Conservation (phyloP, 441 rosid species). For the Gossypium gossypioides region DNA sequence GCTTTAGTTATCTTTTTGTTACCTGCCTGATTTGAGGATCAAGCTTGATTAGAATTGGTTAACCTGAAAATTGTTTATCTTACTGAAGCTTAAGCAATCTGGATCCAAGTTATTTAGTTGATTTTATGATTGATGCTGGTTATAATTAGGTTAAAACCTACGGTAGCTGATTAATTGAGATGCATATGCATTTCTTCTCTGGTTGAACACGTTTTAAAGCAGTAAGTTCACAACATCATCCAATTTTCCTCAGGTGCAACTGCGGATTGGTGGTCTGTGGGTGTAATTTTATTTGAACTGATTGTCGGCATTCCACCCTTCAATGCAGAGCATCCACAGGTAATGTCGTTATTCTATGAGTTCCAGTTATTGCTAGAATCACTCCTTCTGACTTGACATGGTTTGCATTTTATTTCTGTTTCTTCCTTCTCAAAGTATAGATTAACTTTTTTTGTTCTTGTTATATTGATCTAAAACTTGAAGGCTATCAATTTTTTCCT, state of each 20-base stretch:
- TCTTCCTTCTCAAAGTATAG: neutral
- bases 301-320: slow-evolving; percentile 98
- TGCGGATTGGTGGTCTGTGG: slow-evolving; percentile 99
- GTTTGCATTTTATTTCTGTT: neutral
- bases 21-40: slow-evolving; percentile 13
- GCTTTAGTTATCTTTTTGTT: slow-evolving; percentile 20
- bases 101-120: neutral
- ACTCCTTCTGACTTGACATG: neutral
- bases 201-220: slow-evolving; percentile 10
- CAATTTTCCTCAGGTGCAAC: slow-evolving; percentile 58
- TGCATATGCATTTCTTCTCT: slow-evolving; percentile 6
- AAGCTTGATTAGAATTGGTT: slow-evolving; percentile 13
- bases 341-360: slow-evolving; percentile 7
- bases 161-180: neutral
- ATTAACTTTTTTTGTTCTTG: neutral
- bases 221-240: slow-evolving; percentile 6
- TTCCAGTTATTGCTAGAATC: slow-evolving; percentile 11
- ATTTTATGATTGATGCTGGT: neutral
- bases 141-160: neutral
- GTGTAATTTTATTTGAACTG: slow-evolving; percentile 84
- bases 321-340: slow-evolving; percentile 99
- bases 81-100: neutral
- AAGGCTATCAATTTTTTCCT: neutral
- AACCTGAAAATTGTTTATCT: slow-evolving; percentile 6
- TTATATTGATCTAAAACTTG: neutral